A percentile compares a stretch with the other conserved stretches of the same genome.
These are phyloP conservation scores for Hermanozyma aechmeae DNA, from an alignment of 805 yeast genomes.

Conservation along the genomic window DNA sequence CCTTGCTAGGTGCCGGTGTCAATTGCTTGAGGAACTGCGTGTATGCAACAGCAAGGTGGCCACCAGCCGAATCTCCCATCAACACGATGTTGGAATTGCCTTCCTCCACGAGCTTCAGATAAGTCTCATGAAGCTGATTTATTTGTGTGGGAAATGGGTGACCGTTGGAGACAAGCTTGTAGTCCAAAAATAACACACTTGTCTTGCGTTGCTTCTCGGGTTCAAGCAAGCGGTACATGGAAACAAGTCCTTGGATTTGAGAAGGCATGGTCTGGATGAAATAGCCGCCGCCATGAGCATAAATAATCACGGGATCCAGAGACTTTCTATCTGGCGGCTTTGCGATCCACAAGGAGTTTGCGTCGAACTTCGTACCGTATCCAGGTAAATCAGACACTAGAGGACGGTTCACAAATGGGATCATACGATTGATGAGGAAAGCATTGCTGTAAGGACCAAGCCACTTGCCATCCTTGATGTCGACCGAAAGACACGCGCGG, in stretches of 20 bases:
- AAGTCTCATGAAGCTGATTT: neutral
- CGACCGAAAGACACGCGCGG: conserved; percentile 6
- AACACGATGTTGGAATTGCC: neutral
- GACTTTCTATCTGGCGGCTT: conserved; percentile 16
- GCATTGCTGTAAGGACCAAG: conserved; percentile 7
- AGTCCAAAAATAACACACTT: conserved; percentile 22
- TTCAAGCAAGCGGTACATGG: conserved; percentile 19
- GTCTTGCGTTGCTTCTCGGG: conserved; percentile 10
- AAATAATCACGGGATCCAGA: conserved; percentile 23
- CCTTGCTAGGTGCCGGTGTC: neutral
- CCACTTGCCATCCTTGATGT: conserved; percentile 7
- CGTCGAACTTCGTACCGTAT: conserved; percentile 23
- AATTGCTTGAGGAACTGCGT: neutral
- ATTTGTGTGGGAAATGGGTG: neutral
- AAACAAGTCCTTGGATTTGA: conserved; percentile 21
- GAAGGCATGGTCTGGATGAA: conserved; percentile 18
- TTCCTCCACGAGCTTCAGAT: neutral
- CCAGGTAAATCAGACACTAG: conserved; percentile 17
- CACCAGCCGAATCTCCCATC: neutral
- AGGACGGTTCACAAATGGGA: conserved; percentile 4
- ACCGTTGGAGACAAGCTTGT: conserved; percentile 13
- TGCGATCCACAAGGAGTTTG: conserved; percentile 24
- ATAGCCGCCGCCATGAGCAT: conserved; percentile 33
- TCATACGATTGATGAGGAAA: conserved; percentile 5
- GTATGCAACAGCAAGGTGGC: neutral